These are phyloP conservation scores for Chrysoporthe puriensis DNA, from an alignment of 2,329 filamentous ascomycete species.

Conservation along the genomic window DNA sequence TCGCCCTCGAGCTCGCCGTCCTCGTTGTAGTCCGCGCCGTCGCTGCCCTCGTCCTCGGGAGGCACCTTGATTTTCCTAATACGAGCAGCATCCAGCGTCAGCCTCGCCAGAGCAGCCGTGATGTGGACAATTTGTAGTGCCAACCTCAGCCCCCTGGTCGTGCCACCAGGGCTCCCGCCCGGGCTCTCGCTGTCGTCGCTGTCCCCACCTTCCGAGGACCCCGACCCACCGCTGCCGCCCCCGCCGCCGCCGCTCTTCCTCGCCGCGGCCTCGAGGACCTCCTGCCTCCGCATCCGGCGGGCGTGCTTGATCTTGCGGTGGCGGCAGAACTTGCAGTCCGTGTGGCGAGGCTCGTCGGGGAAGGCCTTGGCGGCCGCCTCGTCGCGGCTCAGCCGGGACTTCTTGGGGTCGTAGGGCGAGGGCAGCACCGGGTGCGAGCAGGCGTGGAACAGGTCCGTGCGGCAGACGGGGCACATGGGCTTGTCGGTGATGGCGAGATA, in stretches of 20 bases:
- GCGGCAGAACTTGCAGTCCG: slow-evolving; percentile 31
- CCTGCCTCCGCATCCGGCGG: slow-evolving; percentile 64
- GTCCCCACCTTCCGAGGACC: slow-evolving; percentile 11
- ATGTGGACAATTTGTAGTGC: slow-evolving; percentile 26
- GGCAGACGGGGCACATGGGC: slow-evolving; percentile 30
- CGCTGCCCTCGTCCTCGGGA: slow-evolving; percentile 19
- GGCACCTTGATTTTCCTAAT: slow-evolving; percentile 30
- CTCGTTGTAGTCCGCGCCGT: slow-evolving; percentile 11
- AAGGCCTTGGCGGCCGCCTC: slow-evolving; percentile 25
- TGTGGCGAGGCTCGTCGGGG: slow-evolving; percentile 17
- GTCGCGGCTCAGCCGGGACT: slow-evolving; percentile 18
- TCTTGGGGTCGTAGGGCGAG: slow-evolving; percentile 24
- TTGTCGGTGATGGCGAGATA: slow-evolving; percentile 30
- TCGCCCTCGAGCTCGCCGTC: slow-evolving; percentile 20
- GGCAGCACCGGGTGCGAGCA: slow-evolving; percentile 28
- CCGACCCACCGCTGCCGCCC: slow-evolving; percentile 5
- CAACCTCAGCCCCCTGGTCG: slow-evolving; percentile 27
- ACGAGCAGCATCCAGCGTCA: slow-evolving; percentile 29
- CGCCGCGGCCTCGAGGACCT: slow-evolving; percentile 41
- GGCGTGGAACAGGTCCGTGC: slow-evolving; percentile 27
- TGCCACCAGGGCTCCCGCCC: slow-evolving; percentile 13
- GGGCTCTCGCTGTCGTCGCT: slow-evolving; percentile 10
- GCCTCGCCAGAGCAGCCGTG: slow-evolving; percentile 28
- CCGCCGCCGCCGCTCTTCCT: slow-evolving; percentile 8
- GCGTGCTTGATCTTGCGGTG: slow-evolving; percentile 77